Evolutionary conservation across 805 yeast genomes (phyloP), one percentile per base, ranked within the genome.

Genomic region (Candida railenensis): DNA sequence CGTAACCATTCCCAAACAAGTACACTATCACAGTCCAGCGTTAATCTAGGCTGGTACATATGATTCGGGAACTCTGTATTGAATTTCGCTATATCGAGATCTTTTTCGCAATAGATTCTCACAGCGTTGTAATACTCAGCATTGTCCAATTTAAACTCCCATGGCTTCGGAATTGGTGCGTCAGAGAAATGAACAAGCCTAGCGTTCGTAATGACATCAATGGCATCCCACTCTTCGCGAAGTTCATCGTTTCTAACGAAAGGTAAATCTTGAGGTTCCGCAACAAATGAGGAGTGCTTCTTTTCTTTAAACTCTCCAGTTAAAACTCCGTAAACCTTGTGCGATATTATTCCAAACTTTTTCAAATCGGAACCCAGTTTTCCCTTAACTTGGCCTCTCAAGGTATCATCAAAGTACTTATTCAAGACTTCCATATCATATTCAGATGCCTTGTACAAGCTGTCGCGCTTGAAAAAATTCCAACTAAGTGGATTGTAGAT

Each of bases 151-250:
- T 62, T 61, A 2, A 50, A 34, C 36, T 56, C 57, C 89, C 89
- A 83, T 3, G 89, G 89, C 55, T 85, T 83, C 0, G 83, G 80
- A 4, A 83, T 61, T 4, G 89, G 89, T 32, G 75, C 73, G 56
- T 85, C 90, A 2, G 85, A 78, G 59, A 79, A 85, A 58, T 85
- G 90, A 22, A 82, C 58, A 45, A 80, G 66, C 54, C 74, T 76
- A 3, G 75, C 60, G 9, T 66, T 58, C 4, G 55, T 49, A 5
- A 64, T 48, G 12, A 61, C 54, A 19, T 55, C 34, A 4, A 39
- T 25, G 2, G 74, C 55, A 22, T 63, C 50, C 80, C 81, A 74
- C 15, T 52, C 46, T 22, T 43, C 30, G 14, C 51, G 48, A n/a
- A 15, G 12, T 11, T 39, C 34, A 16, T 18, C 16, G 30, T 37